These are phyloP conservation scores for Hygrocybe punicea DNA, from an alignment of 768 basidiomycete species.

Conservation along the genomic window DNA sequence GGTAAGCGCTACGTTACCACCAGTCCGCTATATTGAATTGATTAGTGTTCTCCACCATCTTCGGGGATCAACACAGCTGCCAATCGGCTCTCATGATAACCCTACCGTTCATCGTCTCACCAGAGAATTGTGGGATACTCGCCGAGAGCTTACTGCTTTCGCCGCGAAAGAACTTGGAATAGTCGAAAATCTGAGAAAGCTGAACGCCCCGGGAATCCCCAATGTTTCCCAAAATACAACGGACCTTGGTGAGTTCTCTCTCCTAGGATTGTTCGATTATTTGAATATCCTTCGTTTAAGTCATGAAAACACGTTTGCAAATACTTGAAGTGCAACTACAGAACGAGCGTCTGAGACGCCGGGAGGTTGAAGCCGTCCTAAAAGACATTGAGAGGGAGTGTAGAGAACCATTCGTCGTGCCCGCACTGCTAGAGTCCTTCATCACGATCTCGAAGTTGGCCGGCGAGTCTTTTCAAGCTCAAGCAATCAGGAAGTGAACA, in stretches of 20 bases:
- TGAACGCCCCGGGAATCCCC: constrained; percentile 11
- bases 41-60: too few species aligned
- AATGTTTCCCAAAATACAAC: background rate
- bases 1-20: background rate
- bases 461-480: background rate
- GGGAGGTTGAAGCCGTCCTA: constrained; percentile 45
- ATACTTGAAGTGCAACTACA: constrained; percentile 35
- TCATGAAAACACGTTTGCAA: constrained; percentile 22
- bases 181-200: constrained; percentile 22
- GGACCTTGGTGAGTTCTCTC: background rate
- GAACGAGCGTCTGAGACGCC: constrained; percentile 35
- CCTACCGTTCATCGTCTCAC: constrained; percentile 14
- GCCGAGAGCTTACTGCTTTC: constrained; percentile 23
- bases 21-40: background rate
- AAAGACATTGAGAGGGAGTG: constrained; percentile 50
- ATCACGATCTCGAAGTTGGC: constrained; percentile 13
- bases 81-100: background rate
- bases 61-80: background rate
- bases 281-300: constrained; percentile 15
- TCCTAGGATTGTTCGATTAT: background rate
- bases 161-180: constrained; percentile 27
- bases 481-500: too few species aligned
- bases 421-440: constrained; percentile 54
- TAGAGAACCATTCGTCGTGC: constrained; percentile 53
- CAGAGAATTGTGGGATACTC: constrained; percentile 26